Base-by-base conservation (phyloP, 805 yeast genomes). In the Maudiozyma saulgeensis region DNA sequence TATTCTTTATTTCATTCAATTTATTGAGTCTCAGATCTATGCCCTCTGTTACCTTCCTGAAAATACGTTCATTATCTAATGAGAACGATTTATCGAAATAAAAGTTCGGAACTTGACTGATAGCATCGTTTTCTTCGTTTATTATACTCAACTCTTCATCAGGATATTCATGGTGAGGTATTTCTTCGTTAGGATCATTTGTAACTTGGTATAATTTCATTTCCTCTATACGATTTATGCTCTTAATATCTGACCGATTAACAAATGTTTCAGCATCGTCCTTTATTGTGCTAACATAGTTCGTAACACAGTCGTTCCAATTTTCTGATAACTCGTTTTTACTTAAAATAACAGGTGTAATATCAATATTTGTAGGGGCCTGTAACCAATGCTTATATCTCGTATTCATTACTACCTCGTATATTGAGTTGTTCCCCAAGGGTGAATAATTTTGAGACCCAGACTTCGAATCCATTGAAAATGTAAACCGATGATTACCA, bases 1-100 rank as follows among this genome's bases (percentile, higher is more conserved):
- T 15, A 28, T 4, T 13, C 23, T 6, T 19, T 40, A 63, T 66
- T 6, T 56, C 58, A 31, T 58, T 61, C 41, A 64, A 58, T 35
- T 61, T 67, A 9, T 66, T 64, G 6, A 64, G 55, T 13, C 57
- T 49, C 19, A 79, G 68, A 18, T 77, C 76, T 2, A 79, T 68
- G 40, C 76, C 77, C 42, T 81, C 88, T 13, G 85, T 74, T 2
- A 90, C 96, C 51, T 77, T 72, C 49, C 81, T 80, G 64, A 91
- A 91, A 1, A 82, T 75, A 49, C 96, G 74, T 6, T 96, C 96
- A 62, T 93, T 88, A 57, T 93, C 97, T 39, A 93, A 72, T 54
- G 87, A 74, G 67, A 93, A 93, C 40, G 80, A 76, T 7, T 76
- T 71, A 25, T 76, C 77, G 53, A 84, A 81, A 57, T 78, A 93